Evolutionary conservation across 306 rosid genomes (phyloP).

Genomic region (Datisca glomerata): DNA sequence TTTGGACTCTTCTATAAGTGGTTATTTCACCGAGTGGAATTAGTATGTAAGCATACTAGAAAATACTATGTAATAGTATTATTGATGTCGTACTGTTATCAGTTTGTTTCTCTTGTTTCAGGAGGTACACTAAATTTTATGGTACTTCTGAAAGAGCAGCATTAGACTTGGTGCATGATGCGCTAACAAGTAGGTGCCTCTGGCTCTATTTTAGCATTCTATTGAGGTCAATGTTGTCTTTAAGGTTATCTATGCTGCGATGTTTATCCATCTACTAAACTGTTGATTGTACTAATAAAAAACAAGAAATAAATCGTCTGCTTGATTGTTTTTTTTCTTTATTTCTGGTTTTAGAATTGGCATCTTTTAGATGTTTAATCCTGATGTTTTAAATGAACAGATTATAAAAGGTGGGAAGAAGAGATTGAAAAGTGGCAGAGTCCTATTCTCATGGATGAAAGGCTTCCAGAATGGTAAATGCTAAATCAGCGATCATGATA

Average conservation of each 20-base stretch:
- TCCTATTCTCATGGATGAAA: slow-evolving; percentile 72
- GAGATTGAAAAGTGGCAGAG: slow-evolving; percentile 88
- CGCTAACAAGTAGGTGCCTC: slow-evolving; percentile 60
- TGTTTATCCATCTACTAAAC: too few species aligned
- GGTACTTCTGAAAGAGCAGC: slow-evolving; percentile 93
- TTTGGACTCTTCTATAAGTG: too few species aligned
- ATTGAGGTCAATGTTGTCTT: slow-evolving; percentile 2
- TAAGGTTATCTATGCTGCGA: neutral
- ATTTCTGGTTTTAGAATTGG: neutral
- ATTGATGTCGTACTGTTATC: too few species aligned
- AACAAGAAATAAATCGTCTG: too few species aligned
- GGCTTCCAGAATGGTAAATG: slow-evolving; percentile 83
- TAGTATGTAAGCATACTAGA: too few species aligned
- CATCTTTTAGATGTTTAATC: neutral
- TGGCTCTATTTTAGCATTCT: slow-evolving; percentile 11
- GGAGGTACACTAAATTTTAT: slow-evolving; percentile 94
- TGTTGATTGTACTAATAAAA: too few species aligned
- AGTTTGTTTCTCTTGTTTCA: slow-evolving; percentile 28
- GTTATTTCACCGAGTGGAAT: too few species aligned
- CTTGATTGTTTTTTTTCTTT: neutral
- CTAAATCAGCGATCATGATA: neutral
- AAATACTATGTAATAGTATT: too few species aligned
- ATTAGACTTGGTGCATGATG: slow-evolving; percentile 73
- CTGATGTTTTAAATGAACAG: too few species aligned
- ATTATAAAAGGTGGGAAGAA: slow-evolving; percentile 93